phyloP scores from a whole-genome alignment of 352 stramenopile genomes.

The Blastocystis sp. region DNA sequence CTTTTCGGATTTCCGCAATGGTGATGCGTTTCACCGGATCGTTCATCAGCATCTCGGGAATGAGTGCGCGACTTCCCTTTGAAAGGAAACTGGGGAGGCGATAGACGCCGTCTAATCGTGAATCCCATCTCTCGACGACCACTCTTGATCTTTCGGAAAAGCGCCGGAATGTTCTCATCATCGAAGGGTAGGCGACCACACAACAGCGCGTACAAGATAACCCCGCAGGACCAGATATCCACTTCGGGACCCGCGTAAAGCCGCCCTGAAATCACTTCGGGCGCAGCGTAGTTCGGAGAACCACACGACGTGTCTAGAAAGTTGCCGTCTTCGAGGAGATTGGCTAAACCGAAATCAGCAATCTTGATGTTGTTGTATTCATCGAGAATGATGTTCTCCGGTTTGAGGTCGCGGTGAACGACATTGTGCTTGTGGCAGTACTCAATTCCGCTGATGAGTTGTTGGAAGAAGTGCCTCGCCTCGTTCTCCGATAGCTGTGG shows the following conservation, averaged over 20 bases:
- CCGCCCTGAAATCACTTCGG: conserved; percentile 93
- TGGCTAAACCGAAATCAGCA: conserved; percentile 98
- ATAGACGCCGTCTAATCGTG: conserved; percentile 90
- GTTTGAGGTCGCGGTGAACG: conserved; percentile 97
- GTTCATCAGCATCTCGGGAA: conserved; percentile 96
- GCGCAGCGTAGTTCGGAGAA: conserved; percentile 98
- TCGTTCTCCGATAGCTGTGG: conserved; percentile 91
- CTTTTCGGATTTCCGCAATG: conserved; percentile 94
- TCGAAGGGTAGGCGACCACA: conserved; percentile 95
- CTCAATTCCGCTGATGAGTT: conserved; percentile 91
- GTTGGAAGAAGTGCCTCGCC: conserved; percentile 98
- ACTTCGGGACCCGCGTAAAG: conserved; percentile 97
- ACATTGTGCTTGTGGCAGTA: conserved; percentile 99
- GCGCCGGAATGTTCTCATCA: conserved; percentile 95
- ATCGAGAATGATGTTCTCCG: conserved; percentile 95
- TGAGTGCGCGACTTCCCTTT: conserved; percentile 92
- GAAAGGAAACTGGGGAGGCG: conserved; percentile 93
- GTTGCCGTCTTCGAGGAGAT: conserved; percentile 96
- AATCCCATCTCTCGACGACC: background rate
- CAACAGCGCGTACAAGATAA: conserved; percentile 97
- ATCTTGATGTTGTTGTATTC: conserved; percentile 99
- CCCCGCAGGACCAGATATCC: conserved; percentile 97
- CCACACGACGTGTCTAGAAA: conserved; percentile 96
- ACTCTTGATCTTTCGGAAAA: conserved; percentile 98
- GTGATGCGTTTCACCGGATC: conserved; percentile 99